These are phyloP conservation scores for Cladochytrium replicatum DNA, from an alignment of 192 early-diverging fungal species.

Conservation along the genomic window DNA sequence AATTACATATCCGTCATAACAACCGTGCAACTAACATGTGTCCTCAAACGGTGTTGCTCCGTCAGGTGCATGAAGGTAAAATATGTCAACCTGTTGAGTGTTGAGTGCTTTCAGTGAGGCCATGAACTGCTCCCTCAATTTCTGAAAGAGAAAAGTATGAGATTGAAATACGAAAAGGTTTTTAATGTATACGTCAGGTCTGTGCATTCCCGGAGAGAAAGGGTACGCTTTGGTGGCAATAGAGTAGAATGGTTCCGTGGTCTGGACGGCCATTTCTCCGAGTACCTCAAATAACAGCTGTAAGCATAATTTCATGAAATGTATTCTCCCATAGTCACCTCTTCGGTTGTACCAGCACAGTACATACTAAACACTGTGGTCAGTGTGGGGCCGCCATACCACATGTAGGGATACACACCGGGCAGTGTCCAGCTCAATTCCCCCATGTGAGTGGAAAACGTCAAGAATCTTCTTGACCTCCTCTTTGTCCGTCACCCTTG, in stretches of 20 bases:
- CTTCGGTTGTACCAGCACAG: constrained; percentile 49
- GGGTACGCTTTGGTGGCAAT: constrained; percentile 51
- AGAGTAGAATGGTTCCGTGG: constrained; percentile 15
- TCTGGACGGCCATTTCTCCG: constrained; percentile 5
- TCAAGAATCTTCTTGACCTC: constrained; percentile 28
- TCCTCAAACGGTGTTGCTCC: constrained; percentile 38
- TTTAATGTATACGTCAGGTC: constrained; percentile 23
- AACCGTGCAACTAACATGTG: too few species aligned
- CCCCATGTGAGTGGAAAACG: constrained; percentile 22
- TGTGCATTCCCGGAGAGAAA: constrained; percentile 23
- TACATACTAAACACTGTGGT: constrained; percentile 2
- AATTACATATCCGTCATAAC: too few species aligned
- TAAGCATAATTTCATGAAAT: constrained; percentile 7
- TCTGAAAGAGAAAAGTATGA: too few species aligned
- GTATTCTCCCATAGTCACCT: constrained; percentile 25
- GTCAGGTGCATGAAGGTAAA: constrained; percentile 56
- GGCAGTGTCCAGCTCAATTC: constrained; percentile 34
- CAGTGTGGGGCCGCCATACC: not conserved
- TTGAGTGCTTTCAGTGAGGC: constrained; percentile 38
- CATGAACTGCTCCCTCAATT: constrained; percentile 15
- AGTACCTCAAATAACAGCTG: not conserved
- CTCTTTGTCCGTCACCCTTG: constrained; percentile 28
- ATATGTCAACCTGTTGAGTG: constrained; percentile 40
- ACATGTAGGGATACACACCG: constrained; percentile 23
- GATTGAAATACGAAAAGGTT: constrained; percentile 6